phyloP scores from a whole-genome alignment of 805 yeast genomes.

The Kregervanrija fluxuum region DNA sequence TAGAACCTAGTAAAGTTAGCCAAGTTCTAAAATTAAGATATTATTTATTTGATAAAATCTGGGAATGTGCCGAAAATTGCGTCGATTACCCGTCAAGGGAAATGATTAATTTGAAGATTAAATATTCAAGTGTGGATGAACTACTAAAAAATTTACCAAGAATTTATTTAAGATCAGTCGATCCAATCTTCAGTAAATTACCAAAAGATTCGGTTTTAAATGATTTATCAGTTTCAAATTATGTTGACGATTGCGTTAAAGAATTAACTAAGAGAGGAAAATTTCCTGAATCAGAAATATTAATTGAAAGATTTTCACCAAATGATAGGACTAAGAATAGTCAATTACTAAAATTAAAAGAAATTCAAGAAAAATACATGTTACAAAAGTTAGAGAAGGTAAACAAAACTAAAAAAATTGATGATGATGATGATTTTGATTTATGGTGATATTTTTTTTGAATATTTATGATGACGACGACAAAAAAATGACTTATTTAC shows the following conservation, averaged over 20 bases:
- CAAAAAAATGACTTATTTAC: too few species aligned
- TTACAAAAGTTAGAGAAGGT: constrained; percentile 9
- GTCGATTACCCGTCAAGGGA: constrained; percentile 15
- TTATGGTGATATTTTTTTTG: constrained; percentile 16
- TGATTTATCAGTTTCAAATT: constrained; percentile 16
- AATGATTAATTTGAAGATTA: constrained; percentile 15
- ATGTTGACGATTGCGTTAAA: constrained; percentile 17
- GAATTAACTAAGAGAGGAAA: constrained; percentile 14
- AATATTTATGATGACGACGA: not conserved
- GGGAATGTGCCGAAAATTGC: constrained; percentile 14
- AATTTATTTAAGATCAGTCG: constrained; percentile 8
- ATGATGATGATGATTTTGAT: constrained; percentile 26
- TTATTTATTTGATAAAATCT: constrained; percentile 19
- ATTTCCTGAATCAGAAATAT: constrained; percentile 22
- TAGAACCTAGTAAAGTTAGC: not conserved
- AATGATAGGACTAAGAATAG: constrained; percentile 14
- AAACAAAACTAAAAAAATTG: constrained; percentile 11
- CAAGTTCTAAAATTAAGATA: constrained; percentile 11
- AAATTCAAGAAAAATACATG: constrained; percentile 14
- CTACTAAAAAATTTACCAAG: constrained; percentile 19
- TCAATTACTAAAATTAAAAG: constrained; percentile 14
- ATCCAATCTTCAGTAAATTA: constrained; percentile 9
- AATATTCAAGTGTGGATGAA: constrained; percentile 18
- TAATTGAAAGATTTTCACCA: constrained; percentile 23
- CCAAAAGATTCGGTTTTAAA: constrained; percentile 13